Conservation (phyloP, 176 grass and related monocot genomes). For the Eragrostis curvula region DNA sequence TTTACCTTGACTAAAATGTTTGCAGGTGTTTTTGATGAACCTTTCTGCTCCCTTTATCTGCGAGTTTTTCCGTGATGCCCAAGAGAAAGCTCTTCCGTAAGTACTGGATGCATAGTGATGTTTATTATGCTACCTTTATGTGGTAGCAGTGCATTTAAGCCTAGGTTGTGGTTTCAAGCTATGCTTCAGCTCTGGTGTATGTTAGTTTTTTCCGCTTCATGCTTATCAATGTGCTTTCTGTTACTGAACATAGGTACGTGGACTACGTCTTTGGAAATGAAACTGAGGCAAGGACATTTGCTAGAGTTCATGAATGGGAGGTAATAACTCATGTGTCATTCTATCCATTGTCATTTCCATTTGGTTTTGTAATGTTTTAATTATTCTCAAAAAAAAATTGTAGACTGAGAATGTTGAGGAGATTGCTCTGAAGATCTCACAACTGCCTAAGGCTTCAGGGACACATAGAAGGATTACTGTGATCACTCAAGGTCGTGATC, state of each 20-base stretch:
- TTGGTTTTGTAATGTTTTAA: constrained; percentile 4
- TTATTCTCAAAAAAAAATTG: constrained; percentile 15
- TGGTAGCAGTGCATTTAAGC: not conserved
- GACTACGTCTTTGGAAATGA: constrained; percentile 91
- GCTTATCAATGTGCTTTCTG: not conserved
- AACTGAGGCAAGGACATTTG: constrained; percentile 80
- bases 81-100: constrained; percentile 69
- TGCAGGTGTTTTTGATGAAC: constrained; percentile 71
- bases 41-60: constrained; percentile 89
- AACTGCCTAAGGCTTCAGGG: constrained; percentile 68
- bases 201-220: not conserved
- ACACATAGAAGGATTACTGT: constrained; percentile 70
- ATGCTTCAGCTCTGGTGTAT: not conserved
- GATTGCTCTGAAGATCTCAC: constrained; percentile 80
- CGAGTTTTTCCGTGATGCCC: constrained; percentile 60
- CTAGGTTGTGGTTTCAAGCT: not conserved
- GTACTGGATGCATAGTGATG: constrained; percentile 32
- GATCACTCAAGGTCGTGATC: constrained; percentile 86
- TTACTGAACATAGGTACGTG: constrained; percentile 49
- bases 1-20: constrained; percentile 15
- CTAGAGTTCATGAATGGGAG: constrained; percentile 73
- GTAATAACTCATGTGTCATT: constrained; percentile 33
- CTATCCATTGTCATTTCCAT: not conserved
- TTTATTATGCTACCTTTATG: constrained; percentile 10
- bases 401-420: constrained; percentile 84